Conservation (phyloP, 2,329 filamentous ascomycete genomes). For the Nakataea oryzae region DNA sequence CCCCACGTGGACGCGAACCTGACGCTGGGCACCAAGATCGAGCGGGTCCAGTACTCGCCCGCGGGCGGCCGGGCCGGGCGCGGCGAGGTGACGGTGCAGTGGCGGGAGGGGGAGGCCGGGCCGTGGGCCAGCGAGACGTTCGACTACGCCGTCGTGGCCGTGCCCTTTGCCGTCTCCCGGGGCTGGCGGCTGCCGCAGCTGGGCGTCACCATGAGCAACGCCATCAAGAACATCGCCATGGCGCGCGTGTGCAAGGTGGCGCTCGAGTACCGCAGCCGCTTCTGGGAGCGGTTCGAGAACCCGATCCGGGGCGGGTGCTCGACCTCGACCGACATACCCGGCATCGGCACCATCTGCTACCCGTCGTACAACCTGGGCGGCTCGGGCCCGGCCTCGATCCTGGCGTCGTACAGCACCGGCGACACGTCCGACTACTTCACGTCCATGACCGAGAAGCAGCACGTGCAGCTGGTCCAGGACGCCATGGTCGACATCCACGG, state of each 20-base stretch:
- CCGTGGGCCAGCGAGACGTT: slow-evolving; percentile 28
- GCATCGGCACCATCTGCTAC: slow-evolving; percentile 54
- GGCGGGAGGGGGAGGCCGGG: slow-evolving; percentile 33
- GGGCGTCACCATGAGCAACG: slow-evolving; percentile 29
- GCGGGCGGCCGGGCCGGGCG: too few species aligned
- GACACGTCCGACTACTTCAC: slow-evolving; percentile 27
- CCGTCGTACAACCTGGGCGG: slow-evolving; percentile 57
- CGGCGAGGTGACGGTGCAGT: slow-evolving; percentile 46
- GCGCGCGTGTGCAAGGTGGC: slow-evolving; percentile 44
- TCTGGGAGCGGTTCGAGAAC: slow-evolving; percentile 39
- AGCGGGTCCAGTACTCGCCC: slow-evolving; percentile 10
- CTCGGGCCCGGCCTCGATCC: slow-evolving; percentile 49
- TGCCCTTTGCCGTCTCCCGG: slow-evolving; percentile 54
- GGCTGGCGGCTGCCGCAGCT: slow-evolving; percentile 42
- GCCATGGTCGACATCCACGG: slow-evolving; percentile 60
- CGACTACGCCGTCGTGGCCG: slow-evolving; percentile 55
- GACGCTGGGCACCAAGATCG: slow-evolving; percentile 12
- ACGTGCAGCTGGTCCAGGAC: slow-evolving; percentile 51
- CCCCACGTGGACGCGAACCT: slow-evolving; percentile 18
- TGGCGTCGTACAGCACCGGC: slow-evolving; percentile 46
- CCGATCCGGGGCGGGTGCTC: slow-evolving; percentile 56
- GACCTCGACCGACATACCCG: slow-evolving; percentile 43
- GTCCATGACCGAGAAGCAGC: slow-evolving; percentile 43
- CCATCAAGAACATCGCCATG: slow-evolving; percentile 35
- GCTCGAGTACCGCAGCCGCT: slow-evolving; percentile 56